Conservation (phyloP, 148 eudicot genomes). For the Rhododendron williamsianum region DNA sequence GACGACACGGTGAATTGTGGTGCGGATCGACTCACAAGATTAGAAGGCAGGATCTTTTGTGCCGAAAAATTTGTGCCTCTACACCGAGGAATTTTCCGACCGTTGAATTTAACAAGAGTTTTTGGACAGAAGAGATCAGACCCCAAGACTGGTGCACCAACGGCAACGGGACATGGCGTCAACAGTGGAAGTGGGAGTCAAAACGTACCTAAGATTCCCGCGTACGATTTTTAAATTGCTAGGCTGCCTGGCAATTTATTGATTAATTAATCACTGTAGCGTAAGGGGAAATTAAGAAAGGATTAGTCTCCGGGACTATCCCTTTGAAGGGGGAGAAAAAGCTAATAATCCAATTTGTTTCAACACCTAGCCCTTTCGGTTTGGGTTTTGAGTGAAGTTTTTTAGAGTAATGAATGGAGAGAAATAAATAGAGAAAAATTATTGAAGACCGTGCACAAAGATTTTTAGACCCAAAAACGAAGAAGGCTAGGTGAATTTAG, state of each 20-base stretch:
- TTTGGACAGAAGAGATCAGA: neutral
- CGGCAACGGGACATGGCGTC: neutral
- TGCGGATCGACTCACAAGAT: neutral
- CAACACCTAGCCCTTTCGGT: too few relatives aligned
- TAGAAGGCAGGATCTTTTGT: neutral
- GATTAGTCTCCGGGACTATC: neutral
- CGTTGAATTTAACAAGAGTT: too few relatives aligned
- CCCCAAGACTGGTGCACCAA: neutral
- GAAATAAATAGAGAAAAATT: too few relatives aligned
- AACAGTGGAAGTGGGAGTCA: neutral
- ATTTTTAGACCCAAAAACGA: too few relatives aligned
- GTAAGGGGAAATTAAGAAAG: neutral
- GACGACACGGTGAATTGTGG: neutral
- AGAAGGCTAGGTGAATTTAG: too few relatives aligned
- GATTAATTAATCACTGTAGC: neutral
- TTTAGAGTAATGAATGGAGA: too few relatives aligned
- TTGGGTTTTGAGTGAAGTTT: too few relatives aligned
- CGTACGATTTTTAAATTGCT: neutral
- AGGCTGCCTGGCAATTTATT: neutral
- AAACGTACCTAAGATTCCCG: neutral
- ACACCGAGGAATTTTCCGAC: neutral
- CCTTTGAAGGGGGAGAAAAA: neutral
- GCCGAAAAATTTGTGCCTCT: too few relatives aligned
- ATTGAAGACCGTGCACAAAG: too few relatives aligned
- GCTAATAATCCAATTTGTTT: too few relatives aligned